Base-by-base conservation (phyloP, 495 filamentous ascomycete genomes). In the Pyrenula massariospora region DNA sequence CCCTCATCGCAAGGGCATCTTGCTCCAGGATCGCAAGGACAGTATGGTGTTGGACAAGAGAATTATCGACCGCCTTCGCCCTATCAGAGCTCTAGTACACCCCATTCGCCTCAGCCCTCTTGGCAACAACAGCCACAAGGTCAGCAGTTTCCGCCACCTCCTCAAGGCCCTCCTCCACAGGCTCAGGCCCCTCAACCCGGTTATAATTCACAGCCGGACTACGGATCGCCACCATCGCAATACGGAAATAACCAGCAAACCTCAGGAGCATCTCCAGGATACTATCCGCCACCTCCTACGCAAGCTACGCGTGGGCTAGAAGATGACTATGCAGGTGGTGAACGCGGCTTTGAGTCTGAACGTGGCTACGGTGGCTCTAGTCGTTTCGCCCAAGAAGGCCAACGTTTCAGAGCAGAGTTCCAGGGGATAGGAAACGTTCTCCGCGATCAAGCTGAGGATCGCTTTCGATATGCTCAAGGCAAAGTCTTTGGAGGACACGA, bases 401-500 rank as follows among this genome's bases (percentile, higher is more conserved):
- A 64, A 50, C 68, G 70, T 1, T 59, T 74, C 57, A 61, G 63
- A 5, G 66, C 71, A 15, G 70, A 77, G 10, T 48, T 77, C 48
- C 65, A 58, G 11, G 62, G 65, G 12, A 71, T 74, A 24, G 65
- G 66, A 15, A 67, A 70, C 50, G 59, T 57, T 19, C 61, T 79
- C 50, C 69, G 72, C 52, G 73, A 72, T 19, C 69, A 74, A 49
- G 62, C 79, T 3, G 73, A 73, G 11, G 72, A 73, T 24, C 74
- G 74, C 25, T 72, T 77, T 24, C 75, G 77, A 57, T 75, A 77
- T 53, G 73, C 75, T 56, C 73, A 75, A 57, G 63, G 65, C 15
- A 59, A 74, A 23, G 67, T 64, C 21, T 55, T 58, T 2, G 61
- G 59, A 52, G 66, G 64, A 10, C 65, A 63, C 47, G 24, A 63